Evolutionary conservation across 2,329 filamentous ascomycete genomes (phyloP), one percentile per base, ranked within the genome.

Genomic region (Calonectria pauciramosa): DNA sequence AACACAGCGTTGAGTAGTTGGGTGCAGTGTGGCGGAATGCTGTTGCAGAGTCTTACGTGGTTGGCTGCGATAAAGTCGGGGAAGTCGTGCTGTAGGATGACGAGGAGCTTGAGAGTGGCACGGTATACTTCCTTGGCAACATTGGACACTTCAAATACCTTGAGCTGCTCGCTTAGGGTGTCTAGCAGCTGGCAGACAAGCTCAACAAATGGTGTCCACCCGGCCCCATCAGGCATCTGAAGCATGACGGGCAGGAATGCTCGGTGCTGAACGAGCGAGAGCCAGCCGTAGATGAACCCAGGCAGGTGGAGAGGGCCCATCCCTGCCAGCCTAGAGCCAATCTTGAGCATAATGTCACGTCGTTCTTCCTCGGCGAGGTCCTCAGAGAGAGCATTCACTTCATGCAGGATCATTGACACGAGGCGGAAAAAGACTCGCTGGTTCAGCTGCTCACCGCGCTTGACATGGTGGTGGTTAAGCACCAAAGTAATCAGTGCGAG

Each of bases 71-170:
- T 87, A 84, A 98, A 99, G 71, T 98, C 96, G 0, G 96, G 94
- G 85, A 95, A 99, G 84, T 99, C 97, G 82, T 99, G 97, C 79
- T 98, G 95, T 68, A 99, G 88, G 68, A 98, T 91, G 41, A 98
- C 88, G 70, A 99, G 87, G 74, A 98, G 91, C 82, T 97, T 96
- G 63, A 98, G 87, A 1, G 94, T 92, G 11, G 94, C 95, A 75
- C 95, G 93, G 84, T 98, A 98, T 75, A 98, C 91, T 70, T 96
- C 95, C 83, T 95, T 96, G 41, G 93, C 92, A 66, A 94, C 90
- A 41, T 91, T 88, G 4, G 93, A 89, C 20, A 95, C 90, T 72
- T 93, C 93, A 34, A 93, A 87, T 13, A 93, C 90, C 85, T 96
- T 97, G 77, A 98, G 88, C 75, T 97, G 91, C 78, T 96, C 93